Base-by-base conservation (phyloP, 1,284 basidiomycete genomes). In the Trametes polyzona region DNA sequence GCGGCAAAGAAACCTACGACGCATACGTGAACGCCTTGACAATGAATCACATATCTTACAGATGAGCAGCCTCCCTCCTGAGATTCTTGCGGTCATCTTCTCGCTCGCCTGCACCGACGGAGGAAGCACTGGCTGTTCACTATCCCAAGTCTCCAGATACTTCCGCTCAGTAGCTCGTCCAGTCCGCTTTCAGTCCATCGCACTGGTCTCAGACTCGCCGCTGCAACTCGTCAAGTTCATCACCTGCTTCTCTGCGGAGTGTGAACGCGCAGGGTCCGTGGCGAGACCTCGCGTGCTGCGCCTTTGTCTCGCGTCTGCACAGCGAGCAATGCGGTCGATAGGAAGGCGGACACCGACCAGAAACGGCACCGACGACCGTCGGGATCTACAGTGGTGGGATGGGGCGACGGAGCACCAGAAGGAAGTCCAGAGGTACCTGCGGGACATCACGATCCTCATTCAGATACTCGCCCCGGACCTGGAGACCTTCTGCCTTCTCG, bases 101-200 rank as follows among this genome's bases (percentile, higher is more conserved):
- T 37, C 44, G 14, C 40, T 48, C 16, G 58, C 57, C 1, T 63
- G 57, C 16, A 52, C 48, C 2, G 57, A 59, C 27, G 55, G 58
- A n/a, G 57, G 61, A 9, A 36, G 29, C 46, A 59, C 61, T 4
- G 61, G 54, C n/a, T 52, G 61, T 16, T 52, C 61, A 12, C 46
- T 59, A 26, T 49, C 49, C 5, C 48, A 55, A n/a, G 47, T 54
- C 6, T 59, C 61, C 9, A 40, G 16, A 10, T 21, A 17, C 35
- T 9, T 56, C 37, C 52, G 30, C 26, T 33, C 52, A 3, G 51
- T 33, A 2, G 55, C 33, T 8, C 48, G 52, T 14, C 14, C 49
- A 6, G 21, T 42, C 14, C 57, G 55, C 27, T 57, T 57, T 24
- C 43, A 46, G 40, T 37, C 47, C 42, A 41, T 58, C 9, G 23